Evolutionary conservation across 371 early-diverging fungal species (phyloP), one percentile per base, ranked within the genome.

Genomic region (Cokeromyces recurvatus): DNA sequence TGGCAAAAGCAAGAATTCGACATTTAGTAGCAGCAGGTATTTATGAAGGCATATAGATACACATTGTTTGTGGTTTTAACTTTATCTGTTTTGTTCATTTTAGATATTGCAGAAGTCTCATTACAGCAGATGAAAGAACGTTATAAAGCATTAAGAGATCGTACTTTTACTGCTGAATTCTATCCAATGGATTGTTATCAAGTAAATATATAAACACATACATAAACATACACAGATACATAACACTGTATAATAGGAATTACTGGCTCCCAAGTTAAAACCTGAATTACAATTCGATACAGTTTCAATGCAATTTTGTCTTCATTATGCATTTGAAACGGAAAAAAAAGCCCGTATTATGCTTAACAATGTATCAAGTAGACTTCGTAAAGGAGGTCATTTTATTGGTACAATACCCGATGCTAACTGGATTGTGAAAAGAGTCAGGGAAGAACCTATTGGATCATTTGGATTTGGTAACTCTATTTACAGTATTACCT

Each of bases 391-490:
- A 3, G 95, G 94, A 12, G 99, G 99, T 1, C 55, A 68, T 24
- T 94, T 98, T 51, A 82, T 99, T 50, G 92, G 95, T 34, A 99
- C 99, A 0, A 87, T 97, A 34, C 98, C 99, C 0, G 88, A 96
- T 59, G 88, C 90, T 41, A 79, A 95, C 51, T 90, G 88, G 80
- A 85, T 99, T 27, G 88, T 89, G 8, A 75, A 75, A 37, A 64
- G 70, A 11, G 48, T 69, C 0, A 34, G 67, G 22, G 40, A 57
- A 29, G 59, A 71, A 19, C 70, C 69, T 3, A 10, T 16, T 4
- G 60, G 55, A 5, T 50, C 48, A 11, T 53, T 54, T 32, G 49
- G 68, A 3, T 94, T 94, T 64, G 95, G 95, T 15, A 97, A 97
- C 59, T 63, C 79, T 2, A 86, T 95, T 35, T 94, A 95, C 61